phyloP scores from a whole-genome alignment of 2,329 filamentous ascomycete genomes.

The Trichoderma sp. region DNA sequence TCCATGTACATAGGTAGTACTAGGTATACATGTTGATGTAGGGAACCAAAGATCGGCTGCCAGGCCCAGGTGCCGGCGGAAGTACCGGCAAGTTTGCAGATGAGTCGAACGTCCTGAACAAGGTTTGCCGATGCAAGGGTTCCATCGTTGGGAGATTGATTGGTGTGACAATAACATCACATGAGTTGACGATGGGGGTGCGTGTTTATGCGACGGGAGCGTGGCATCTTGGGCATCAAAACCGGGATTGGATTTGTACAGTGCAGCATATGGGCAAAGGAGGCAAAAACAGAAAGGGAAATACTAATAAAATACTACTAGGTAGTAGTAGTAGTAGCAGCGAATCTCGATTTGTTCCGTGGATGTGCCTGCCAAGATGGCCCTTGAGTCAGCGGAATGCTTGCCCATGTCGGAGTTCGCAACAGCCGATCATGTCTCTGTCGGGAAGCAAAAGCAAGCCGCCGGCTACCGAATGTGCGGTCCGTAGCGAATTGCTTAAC shows the following conservation, averaged over 20 bases:
- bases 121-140: not conserved
- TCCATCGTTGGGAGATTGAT: not conserved
- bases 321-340: too few relatives aligned
- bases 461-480: not conserved
- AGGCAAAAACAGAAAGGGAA: too few relatives aligned
- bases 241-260: not conserved
- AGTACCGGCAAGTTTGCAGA: slow-evolving; percentile 3
- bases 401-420: not conserved
- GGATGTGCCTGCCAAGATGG: not conserved
- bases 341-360: not conserved
- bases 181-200: not conserved
- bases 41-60: slow-evolving; percentile 6
- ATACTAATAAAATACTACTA: too few relatives aligned
- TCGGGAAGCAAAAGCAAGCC: not conserved
- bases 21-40: too few relatives aligned
- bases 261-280: not conserved
- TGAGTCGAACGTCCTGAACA: not conserved
- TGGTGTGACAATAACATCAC: not conserved
- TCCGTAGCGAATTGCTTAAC: not conserved
- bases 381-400: not conserved
- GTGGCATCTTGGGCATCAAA: not conserved
- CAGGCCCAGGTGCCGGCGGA: slow-evolving; percentile 1
- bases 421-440: not conserved
- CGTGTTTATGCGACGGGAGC: not conserved
- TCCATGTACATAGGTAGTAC: too few relatives aligned